Percentiles rank a stretch among this genome's conserved stretches.
These are phyloP conservation scores for Penstemon barbatus DNA, from an alignment of 257 asterid species.

Conservation along the genomic window DNA sequence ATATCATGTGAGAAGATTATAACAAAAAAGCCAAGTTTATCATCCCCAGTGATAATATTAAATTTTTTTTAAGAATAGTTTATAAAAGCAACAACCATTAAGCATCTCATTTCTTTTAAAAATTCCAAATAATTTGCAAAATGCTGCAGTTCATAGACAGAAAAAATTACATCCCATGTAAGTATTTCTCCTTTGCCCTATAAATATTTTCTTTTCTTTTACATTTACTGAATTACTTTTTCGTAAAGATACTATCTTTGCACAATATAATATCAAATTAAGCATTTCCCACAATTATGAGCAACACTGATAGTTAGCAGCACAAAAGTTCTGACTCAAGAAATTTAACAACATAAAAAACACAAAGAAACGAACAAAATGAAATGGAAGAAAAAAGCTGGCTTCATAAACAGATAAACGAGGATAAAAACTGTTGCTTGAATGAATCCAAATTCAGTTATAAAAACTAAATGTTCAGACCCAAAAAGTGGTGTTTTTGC, in stretches of 20 bases:
- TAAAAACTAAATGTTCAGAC: background rate
- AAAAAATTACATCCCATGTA: background rate
- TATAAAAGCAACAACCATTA: background rate
- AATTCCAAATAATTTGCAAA: background rate
- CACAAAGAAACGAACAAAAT: background rate
- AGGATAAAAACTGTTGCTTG: no score
- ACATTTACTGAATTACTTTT: background rate
- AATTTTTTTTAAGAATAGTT: background rate
- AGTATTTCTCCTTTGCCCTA: slow-evolving; percentile 7
- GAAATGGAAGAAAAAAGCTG: background rate
- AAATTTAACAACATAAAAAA: background rate
- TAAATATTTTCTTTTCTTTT: no score
- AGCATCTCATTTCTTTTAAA: slow-evolving; percentile 7
- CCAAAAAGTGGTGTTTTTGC: slow-evolving; percentile 23
- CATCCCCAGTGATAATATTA: no score
- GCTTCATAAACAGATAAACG: no score
- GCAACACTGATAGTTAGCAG: background rate
- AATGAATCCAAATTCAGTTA: no score
- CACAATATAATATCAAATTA: background rate
- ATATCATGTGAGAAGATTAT: no score
- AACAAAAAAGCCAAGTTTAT: background rate
- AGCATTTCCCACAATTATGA: background rate
- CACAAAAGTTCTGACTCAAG: background rate
- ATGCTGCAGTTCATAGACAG: background rate
- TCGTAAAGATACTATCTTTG: slow-evolving; percentile 5